Evolutionary conservation across 441 rosid genomes (phyloP).

Genomic region (Cnidoscolus chayamansa): DNA sequence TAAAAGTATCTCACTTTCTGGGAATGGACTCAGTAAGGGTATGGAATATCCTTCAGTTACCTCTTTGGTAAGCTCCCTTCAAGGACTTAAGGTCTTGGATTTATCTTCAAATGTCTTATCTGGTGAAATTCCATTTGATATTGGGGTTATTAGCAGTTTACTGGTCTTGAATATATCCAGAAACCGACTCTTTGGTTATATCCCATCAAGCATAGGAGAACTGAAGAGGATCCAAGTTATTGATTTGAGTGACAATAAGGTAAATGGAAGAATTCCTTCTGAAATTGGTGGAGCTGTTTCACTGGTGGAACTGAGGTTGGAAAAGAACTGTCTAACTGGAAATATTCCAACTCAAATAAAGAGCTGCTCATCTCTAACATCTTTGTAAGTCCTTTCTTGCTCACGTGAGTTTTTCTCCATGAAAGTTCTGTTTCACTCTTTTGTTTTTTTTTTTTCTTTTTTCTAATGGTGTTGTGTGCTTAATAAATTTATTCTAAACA

Average conservation of each 20-base stretch:
- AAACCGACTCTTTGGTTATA: conserved; percentile 62
- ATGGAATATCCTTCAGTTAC: conserved; percentile 28
- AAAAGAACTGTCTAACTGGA: conserved; percentile 64
- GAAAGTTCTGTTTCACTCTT: background rate
- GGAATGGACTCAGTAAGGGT: conserved; percentile 33
- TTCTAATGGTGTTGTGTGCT: background rate
- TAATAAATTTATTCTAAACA: background rate
- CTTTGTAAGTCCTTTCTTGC: conserved; percentile 56
- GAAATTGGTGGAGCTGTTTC: conserved; percentile 65
- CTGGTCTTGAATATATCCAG: conserved; percentile 57
- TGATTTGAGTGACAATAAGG: conserved; percentile 67
- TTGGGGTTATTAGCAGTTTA: conserved; percentile 56
- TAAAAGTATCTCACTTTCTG: conserved; percentile 43
- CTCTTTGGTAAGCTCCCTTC: conserved; percentile 32
- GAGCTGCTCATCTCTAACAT: conserved; percentile 58
- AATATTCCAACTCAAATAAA: conserved; percentile 59
- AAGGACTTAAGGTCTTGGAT: conserved; percentile 60
- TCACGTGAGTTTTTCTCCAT: conserved; percentile 2
- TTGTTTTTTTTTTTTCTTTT: background rate
- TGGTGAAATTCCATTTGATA: conserved; percentile 60
- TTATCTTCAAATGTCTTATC: conserved; percentile 75
- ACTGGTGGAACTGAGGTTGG: conserved; percentile 52
- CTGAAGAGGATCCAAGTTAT: conserved; percentile 42
- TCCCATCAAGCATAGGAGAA: conserved; percentile 61
- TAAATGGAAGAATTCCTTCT: conserved; percentile 71